Base-by-base conservation (phyloP, 2,329 filamentous ascomycete genomes). In the Fusarium marasasianum region DNA sequence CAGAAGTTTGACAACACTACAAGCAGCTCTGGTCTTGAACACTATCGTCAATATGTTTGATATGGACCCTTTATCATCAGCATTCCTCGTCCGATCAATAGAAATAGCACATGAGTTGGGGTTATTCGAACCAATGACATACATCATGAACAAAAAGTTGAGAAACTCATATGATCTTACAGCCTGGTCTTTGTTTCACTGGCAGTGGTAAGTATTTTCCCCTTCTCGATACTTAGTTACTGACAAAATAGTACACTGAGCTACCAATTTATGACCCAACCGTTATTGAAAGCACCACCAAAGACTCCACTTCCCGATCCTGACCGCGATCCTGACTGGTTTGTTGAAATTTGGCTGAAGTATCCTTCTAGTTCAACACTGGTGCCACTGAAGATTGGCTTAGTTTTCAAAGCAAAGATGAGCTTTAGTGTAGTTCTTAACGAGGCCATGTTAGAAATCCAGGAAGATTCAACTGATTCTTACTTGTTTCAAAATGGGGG, bases 141-240 rank as follows among this genome's bases (percentile, higher is more conserved):
- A 67, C 4, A 68, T 60, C 22, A 37, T 55, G 63, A 58, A 72
- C 9, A 62, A 48, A 7, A 63, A 38, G 10, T 8, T 66, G n/a
- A 64, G 48, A 11, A 51, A 56, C 8, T 61, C 47, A 1, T 55
- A 58, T 35, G 63, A 69, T 12, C 22, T 69, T 5, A 73, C 69
- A 3, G 69, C 63, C 1, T 73, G 69, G 70, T 64, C 58, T 14
- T 37, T 73, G 2, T 73, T 72, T 6, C 61, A 56, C 8, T 72
- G 69, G 70, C 58, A 60, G 18, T 50, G 40, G 70, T 72, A 58
- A 3, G 38, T 22, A 40, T 38, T 8, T 13, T 6, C 5, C 14
- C 5, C 1, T 35, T 35, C 13, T 15, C 33, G 14, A 35, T 15
- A 35, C 13, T 15, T 1, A 14, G 2, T 35, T 35, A 7, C 33